A percentile compares a stretch with the other conserved stretches of the same genome.
These are phyloP conservation scores for Peterozyma toletana DNA, from an alignment of 805 yeast genomes.

Conservation along the genomic window DNA sequence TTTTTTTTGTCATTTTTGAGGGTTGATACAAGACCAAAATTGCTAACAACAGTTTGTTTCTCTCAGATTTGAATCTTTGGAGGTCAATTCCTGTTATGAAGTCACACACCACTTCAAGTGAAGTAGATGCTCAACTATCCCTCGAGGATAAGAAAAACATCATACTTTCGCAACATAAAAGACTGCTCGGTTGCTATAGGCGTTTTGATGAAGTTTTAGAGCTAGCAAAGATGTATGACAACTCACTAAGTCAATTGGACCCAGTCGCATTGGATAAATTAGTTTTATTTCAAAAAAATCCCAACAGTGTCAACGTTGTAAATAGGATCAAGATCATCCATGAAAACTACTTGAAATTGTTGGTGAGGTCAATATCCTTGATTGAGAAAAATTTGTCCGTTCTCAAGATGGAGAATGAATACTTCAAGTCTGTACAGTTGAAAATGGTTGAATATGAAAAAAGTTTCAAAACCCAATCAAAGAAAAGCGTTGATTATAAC, in stretches of 20 bases:
- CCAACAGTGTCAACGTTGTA: neutral
- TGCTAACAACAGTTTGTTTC: too few relatives aligned
- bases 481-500: neutral
- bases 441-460: neutral
- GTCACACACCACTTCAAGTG: too few relatives aligned
- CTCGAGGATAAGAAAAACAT: neutral
- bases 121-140: too few relatives aligned
- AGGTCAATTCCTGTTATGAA: too few relatives aligned
- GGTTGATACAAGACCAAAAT: too few relatives aligned
- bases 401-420: constrained; percentile 1
- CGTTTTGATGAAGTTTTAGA: neutral
- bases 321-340: neutral
- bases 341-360: neutral
- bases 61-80: too few relatives aligned
- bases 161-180: neutral
- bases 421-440: neutral
- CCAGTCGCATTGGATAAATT: neutral
- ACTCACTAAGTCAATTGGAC: too few relatives aligned
- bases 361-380: constrained; percentile 5
- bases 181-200: neutral
- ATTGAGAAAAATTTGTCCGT: constrained; percentile 2
- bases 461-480: neutral
- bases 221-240: neutral
- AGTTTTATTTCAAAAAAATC: neutral
- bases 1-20: too few relatives aligned